Base-by-base conservation (phyloP, 129 eudicot species). In the Artemisia annua region DNA sequence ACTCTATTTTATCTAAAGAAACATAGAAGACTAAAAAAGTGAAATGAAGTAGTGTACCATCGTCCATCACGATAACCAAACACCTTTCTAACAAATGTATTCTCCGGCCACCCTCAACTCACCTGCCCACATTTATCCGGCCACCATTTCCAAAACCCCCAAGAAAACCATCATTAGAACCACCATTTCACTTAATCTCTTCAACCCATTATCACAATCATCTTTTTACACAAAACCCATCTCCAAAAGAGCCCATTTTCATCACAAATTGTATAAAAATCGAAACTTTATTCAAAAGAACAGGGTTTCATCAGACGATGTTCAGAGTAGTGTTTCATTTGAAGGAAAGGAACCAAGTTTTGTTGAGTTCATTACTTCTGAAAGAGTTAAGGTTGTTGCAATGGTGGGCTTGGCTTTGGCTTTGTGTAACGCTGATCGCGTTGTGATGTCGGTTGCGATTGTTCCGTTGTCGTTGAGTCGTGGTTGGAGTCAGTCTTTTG, bases 321-420 rank as follows among this genome's bases (percentile, higher is more conserved):
- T 81, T 53, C 85, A 78, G 51, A 59, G 72, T 32, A 56, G 66
- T 66, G 85, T 72, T 17, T 75, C 75, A 4, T 53, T 58, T 63
- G 91, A 75, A 19, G 30, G 51, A 17, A 46, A 70, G 32, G 81
- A 73, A 28, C 83, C 91, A 70, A 79, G 84, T 75, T 81, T 88
- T 39, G 48, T 81, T 49, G 99, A 94, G 84, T 94, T 94, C 26
- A 79, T 94, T 39, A 94, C 98, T 46, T 94, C 98, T 12, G 98
- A 94, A 88, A 88, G 98, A 66, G 93, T 94, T 70, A 94, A 94
- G 66, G 99, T 94, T 11, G 99, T 94, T 73, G 95, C 92, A 7
- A 94, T 94, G 99, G 79, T 94, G 58, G 99, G 87, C 3, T 76
- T 94, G 73, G 97, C 99, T 14, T 64, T 94, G 83, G 99, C 89